phyloP scores from a whole-genome alignment of 169 alveolate species.

The Plasmodium ovale region DNA sequence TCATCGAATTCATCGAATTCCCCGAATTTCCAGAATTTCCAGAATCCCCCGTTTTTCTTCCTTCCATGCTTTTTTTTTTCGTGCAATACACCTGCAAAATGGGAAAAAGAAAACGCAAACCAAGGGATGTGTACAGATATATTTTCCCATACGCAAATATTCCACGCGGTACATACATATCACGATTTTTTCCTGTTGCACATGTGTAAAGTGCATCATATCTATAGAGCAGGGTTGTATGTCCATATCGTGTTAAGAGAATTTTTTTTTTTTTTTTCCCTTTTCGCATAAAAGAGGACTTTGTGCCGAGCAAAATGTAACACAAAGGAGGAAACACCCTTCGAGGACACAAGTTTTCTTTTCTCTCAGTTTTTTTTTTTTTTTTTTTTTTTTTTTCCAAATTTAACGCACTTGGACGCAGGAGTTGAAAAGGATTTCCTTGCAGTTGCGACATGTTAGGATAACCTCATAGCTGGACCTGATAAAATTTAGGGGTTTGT shows the following conservation, averaged over 20 bases:
- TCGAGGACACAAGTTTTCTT: background rate
- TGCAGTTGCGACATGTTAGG: slow-evolving; percentile 49
- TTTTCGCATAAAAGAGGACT: no score
- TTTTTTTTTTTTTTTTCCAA: background rate
- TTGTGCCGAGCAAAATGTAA: no score
- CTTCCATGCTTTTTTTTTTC: background rate
- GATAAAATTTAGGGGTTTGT: slow-evolving; percentile 47
- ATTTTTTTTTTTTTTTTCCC: no score
- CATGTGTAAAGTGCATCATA: no score
- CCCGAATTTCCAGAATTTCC: no score
- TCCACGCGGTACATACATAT: no score
- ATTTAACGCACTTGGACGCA: slow-evolving; percentile 56
- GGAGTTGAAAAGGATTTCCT: slow-evolving; percentile 48
- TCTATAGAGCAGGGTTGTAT: no score
- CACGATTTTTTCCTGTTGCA: no score
- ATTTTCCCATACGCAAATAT: no score
- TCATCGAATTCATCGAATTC: no score
- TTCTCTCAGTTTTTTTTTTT: background rate
- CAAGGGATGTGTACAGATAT: no score
- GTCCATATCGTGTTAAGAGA: no score
- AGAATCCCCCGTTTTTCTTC: background rate
- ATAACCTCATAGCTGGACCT: slow-evolving; percentile 71
- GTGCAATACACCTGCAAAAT: slow-evolving; percentile 59
- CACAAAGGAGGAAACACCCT: background rate
- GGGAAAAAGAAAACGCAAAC: background rate